Evolutionary conservation across 2,329 filamentous ascomycete species (phyloP).

Genomic region (Chaetomiaceae sp.): DNA sequence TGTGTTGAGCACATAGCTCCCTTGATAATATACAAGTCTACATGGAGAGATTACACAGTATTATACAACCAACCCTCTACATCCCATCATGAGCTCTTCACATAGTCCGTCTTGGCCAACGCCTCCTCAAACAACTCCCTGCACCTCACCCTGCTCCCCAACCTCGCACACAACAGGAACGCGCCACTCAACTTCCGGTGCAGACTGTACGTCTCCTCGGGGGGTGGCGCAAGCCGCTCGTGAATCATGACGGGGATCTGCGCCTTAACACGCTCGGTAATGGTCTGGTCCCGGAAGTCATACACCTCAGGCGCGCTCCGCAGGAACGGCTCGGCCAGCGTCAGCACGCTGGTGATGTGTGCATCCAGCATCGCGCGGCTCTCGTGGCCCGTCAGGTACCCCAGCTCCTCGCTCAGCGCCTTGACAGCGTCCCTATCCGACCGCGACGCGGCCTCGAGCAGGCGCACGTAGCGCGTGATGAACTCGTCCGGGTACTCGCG

Average conservation of each 20-base stretch:
- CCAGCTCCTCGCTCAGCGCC: constrained; percentile 68
- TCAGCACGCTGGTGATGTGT: constrained; percentile 81
- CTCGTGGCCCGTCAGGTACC: constrained; percentile 90
- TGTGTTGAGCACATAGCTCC: too few species aligned
- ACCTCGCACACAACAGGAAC: constrained; percentile 81
- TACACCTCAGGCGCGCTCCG: constrained; percentile 73
- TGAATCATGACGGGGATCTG: constrained; percentile 91
- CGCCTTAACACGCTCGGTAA: constrained; percentile 84
- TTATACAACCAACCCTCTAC: neutral
- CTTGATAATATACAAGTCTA: neutral
- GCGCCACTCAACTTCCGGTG: constrained; percentile 94
- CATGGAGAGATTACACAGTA: constrained; percentile 4
- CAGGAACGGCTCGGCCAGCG: constrained; percentile 87
- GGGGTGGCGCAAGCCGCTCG: constrained; percentile 83
- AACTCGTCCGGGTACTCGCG: constrained; percentile 80
- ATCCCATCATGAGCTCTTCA: neutral
- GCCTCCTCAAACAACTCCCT: constrained; percentile 70
- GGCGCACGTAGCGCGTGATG: constrained; percentile 70
- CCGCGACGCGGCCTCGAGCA: constrained; percentile 74
- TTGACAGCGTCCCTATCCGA: constrained; percentile 62
- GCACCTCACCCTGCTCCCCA: constrained; percentile 80
- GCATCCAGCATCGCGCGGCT: constrained; percentile 82
- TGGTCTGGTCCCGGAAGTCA: constrained; percentile 91
- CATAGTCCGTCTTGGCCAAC: constrained; percentile 35
- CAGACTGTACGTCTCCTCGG: constrained; percentile 94